A percentile compares a stretch with the other conserved stretches of the same genome.
These are phyloP conservation scores for Podospora comata DNA, from an alignment of 495 filamentous ascomycete species.

Conservation along the genomic window DNA sequence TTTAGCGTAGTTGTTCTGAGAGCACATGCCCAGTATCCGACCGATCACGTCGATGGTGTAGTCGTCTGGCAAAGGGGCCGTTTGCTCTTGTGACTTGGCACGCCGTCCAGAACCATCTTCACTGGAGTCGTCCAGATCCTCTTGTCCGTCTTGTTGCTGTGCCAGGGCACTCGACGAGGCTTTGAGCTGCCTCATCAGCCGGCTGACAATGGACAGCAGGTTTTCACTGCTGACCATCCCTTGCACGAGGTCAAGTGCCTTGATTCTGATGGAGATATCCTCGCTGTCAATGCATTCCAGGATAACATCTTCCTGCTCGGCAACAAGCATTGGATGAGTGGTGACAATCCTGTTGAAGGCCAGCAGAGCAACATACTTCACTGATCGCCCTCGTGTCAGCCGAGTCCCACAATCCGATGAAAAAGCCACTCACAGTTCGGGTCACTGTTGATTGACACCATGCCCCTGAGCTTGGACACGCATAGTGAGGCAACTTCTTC, in stretches of 20 bases:
- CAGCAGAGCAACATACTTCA: constrained; percentile 95
- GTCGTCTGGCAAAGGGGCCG: constrained; percentile 65
- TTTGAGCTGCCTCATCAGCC: constrained; percentile 78
- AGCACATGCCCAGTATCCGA: constrained; percentile 84
- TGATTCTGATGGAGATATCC: constrained; percentile 93
- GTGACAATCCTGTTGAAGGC: constrained; percentile 92
- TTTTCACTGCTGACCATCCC: constrained; percentile 88
- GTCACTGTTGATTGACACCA: constrained; percentile 89
- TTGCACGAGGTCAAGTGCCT: constrained; percentile 84
- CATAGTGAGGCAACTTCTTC: constrained; percentile 94
- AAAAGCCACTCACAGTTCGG: constrained; percentile 69
- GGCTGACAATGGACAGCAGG: constrained; percentile 75
- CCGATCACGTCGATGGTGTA: constrained; percentile 76
- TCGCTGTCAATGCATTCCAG: constrained; percentile 91
- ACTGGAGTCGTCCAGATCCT: constrained; percentile 49
- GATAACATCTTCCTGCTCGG: constrained; percentile 90
- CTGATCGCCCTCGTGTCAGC: constrained; percentile 39
- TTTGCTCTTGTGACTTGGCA: constrained; percentile 33
- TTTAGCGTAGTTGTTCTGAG: constrained; percentile 80
- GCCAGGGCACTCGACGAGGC: constrained; percentile 41
- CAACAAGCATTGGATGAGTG: constrained; percentile 82
- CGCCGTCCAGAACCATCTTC: constrained; percentile 52
- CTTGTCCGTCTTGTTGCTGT: constrained; percentile 30
- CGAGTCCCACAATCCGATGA: too few species aligned
- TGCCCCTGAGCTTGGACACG: constrained; percentile 86